These are phyloP conservation scores for Phytophthora europaea DNA, from an alignment of 352 stramenopile genomes.

Conservation along the genomic window DNA sequence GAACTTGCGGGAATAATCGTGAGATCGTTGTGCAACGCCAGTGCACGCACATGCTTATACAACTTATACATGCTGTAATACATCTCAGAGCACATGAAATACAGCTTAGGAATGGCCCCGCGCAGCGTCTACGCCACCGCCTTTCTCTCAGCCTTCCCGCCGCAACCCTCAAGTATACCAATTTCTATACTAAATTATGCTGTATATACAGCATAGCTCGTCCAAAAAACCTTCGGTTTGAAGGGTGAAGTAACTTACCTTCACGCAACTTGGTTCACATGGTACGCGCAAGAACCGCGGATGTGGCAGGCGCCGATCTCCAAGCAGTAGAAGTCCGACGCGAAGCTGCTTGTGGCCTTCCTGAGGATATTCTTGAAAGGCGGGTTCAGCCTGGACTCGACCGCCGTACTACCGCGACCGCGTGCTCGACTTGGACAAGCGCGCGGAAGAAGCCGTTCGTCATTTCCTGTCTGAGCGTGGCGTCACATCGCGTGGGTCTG, in stretches of 20 bases:
- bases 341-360: no score
- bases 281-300: no score
- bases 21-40: not conserved
- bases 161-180: constrained; percentile 4
- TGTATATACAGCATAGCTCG: constrained; percentile 10
- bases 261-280: no score
- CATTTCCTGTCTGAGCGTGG: no score
- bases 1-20: not conserved
- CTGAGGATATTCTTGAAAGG: no score
- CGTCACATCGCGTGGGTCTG: no score
- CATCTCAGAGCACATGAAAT: not conserved
- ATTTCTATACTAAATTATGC: constrained; percentile 9
- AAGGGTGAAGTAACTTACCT: not conserved
- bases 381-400: no score
- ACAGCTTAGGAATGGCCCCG: not conserved
- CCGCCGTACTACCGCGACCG: no score
- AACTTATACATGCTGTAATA: not conserved
- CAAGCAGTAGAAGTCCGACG: no score
- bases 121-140: constrained; percentile 1
- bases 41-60: constrained; percentile 2
- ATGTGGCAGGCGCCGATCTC: no score
- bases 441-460: no score
- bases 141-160: constrained; percentile 8
- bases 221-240: constrained; percentile 11
- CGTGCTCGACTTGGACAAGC: no score